Evolutionary conservation across 148 eudicot species (phyloP), one percentile per base, ranked within the genome.

Genomic region (Pouteria glomerata): DNA sequence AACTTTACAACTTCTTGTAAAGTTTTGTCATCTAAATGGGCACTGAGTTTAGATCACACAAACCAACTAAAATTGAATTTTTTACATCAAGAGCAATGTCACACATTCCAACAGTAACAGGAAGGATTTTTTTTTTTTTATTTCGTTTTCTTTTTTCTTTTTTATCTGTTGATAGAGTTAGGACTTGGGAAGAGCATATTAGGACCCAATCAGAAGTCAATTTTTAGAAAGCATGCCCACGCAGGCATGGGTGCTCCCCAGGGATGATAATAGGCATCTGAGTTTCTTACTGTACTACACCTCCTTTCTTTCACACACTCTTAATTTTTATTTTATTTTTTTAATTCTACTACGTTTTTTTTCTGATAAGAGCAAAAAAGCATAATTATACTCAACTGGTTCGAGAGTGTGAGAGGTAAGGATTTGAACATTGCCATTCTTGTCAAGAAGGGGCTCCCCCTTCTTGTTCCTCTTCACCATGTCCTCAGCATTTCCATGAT

Each of bases 401-500:
- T 94, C 70, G 27, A 89, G 74, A 26, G 98, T 94, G 83, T 94
- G 98, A 73, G 98, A 94, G 10, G 98, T 91, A 47, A 94, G 93
- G 21, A 91, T 87, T 81, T 89, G 97, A 74, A 94, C 77, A 1
- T 91, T 79, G 66, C 98, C 98, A 62, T 66, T 74, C 84, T 94
- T 94, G 88, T 88, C 98, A 50, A 89, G 81, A 24, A 57, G 82
- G 61, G 98, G 97, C 50, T 85, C 77, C 23, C 97, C 97, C 82
- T 94, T 94, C 84, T 94, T 94, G 87, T 86, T 80, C 69, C 98
- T 89, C 87, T 94, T 94, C 52, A 89, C 98, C 98, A 94, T 94
- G 74, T 94, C 98, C 84, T 94, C 98, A 18, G 98, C 98, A 69
- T 94, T 94, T 53, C 98, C 98, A 73, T 94, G 98, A 76, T 94